phyloP scores from a whole-genome alignment of 2,329 filamentous ascomycete species.

The Aspergillus intermedius region DNA sequence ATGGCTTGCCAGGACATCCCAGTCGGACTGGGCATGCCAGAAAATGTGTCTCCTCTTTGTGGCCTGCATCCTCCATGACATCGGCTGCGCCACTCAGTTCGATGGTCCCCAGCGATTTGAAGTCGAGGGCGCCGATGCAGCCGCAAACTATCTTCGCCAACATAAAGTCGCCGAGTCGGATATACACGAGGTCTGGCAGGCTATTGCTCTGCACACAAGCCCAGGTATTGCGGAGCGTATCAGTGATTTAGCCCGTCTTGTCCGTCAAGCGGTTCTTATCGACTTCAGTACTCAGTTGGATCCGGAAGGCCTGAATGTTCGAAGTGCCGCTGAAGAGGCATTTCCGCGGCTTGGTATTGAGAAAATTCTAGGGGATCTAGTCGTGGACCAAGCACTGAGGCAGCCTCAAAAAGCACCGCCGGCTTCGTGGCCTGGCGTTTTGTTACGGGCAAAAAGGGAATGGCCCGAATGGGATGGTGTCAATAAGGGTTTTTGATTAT shows the following conservation, averaged over 20 bases:
- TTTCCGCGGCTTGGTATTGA: conserved; percentile 36
- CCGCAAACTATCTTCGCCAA: conserved; percentile 23
- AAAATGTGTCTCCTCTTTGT: conserved; percentile 18
- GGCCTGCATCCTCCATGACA: conserved; percentile 31
- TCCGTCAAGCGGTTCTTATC: conserved; percentile 32
- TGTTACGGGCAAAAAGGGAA: conserved; percentile 18
- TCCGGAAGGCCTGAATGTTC: conserved; percentile 9
- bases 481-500: conserved; percentile 18
- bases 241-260: conserved; percentile 29
- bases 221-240: conserved; percentile 42
- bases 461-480: conserved; percentile 17
- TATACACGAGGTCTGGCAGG: conserved; percentile 38
- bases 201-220: conserved; percentile 42
- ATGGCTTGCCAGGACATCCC: conserved; percentile 13
- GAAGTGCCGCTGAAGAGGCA: conserved; percentile 13
- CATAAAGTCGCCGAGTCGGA: conserved; percentile 20
- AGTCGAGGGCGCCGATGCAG: conserved; percentile 41
- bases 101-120: conserved; percentile 38
- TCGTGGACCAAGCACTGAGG: conserved; percentile 34
- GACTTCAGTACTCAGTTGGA: conserved; percentile 31
- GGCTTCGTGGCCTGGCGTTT: conserved; percentile 28
- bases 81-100: conserved; percentile 21
- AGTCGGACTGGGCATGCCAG: conserved; percentile 9
- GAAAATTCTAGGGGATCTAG: conserved; percentile 38
- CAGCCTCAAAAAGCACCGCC: conserved; percentile 36